Percentiles rank a stretch among this genome's conserved stretches.
These are phyloP conservation scores for Ganoderma lingzhi DNA, from an alignment of 1,284 basidiomycete genomes.

Conservation along the genomic window DNA sequence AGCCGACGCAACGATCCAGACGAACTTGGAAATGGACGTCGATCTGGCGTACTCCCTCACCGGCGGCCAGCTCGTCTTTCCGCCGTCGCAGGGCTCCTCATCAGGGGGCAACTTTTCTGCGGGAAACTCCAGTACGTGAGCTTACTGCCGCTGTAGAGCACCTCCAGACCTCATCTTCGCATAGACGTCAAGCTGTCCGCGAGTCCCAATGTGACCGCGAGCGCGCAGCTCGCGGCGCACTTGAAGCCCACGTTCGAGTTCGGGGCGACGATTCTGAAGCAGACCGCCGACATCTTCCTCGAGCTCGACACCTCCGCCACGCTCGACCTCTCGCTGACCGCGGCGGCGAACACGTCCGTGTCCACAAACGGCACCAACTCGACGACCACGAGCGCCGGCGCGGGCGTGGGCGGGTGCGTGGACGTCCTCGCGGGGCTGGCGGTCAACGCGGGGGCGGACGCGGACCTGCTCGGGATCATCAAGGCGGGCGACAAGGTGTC, in stretches of 20 bases:
- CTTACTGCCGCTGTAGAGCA: too few relatives aligned
- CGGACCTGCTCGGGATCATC: constrained; percentile 4
- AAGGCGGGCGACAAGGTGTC: background rate
- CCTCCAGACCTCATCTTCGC: background rate
- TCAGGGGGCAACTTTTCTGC: constrained; percentile 33
- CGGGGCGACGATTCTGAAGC: constrained; percentile 47
- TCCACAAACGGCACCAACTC: constrained; percentile 7
- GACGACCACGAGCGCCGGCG: constrained; percentile 9
- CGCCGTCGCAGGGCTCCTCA: constrained; percentile 34
- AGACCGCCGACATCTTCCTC: constrained; percentile 46
- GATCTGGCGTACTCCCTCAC: constrained; percentile 43
- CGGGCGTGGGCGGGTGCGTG: constrained; percentile 20
- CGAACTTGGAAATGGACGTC: constrained; percentile 48
- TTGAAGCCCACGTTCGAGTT: constrained; percentile 32
- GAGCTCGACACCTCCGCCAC: constrained; percentile 51
- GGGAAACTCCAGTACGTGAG: constrained; percentile 31
- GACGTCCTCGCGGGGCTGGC: constrained; percentile 7
- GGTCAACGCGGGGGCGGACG: constrained; percentile 4
- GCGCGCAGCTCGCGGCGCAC: constrained; percentile 49
- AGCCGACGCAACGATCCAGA: constrained; percentile 42
- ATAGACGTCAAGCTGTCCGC: constrained; percentile 51
- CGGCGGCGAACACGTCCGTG: constrained; percentile 25
- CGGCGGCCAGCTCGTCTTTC: constrained; percentile 52
- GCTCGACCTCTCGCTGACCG: constrained; percentile 38
- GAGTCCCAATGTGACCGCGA: constrained; percentile 47